Evolutionary conservation across 140 eudicot species (phyloP), one percentile per base, ranked within the genome.

Genomic region (Erigeron philadelphicus): DNA sequence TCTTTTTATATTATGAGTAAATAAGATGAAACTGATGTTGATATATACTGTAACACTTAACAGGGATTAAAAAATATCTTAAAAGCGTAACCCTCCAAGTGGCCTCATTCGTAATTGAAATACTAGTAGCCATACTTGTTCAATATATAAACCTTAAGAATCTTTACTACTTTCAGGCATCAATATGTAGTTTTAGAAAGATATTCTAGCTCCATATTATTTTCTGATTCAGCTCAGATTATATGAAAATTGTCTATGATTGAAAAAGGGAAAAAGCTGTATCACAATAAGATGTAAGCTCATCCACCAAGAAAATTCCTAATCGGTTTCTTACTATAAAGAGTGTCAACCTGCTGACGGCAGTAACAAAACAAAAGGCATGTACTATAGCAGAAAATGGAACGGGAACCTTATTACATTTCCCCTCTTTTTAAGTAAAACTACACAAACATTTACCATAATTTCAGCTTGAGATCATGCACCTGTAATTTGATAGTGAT

Each of bases 401-500:
- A 44, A 23, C 54, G 23, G 49, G 25, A 65, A 55, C 66, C 66
- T 65, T 73, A 23, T 65, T 53, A n/a, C 55, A 54, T 11, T 11
- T 66, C 73, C 57, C 18, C 40, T 57, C 16, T 54, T 46, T 46
- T 11, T 50, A 73, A 54, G 31, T 19, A 74, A 21, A 73, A 54
- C 8, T 38, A 7, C 19, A 15, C 5, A 11, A 63, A 50, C 44
- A 67, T 60, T 42, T 68, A 46, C 47, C 63, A 41, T 43, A 31
- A 61, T 48, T 15, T 68, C 42, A 70, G 69, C 31, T 53, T 68
- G 52, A 48, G 54, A 35, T 71, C 11, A 77, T 43, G 72, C 64
- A 92, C 98, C 98, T 93, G 98, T 60, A 93, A 68, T 66, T 93
- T 93, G 71, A 93, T 93, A 9, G 98, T 93, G 77, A 93, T 93